A percentile compares a stretch with the other conserved stretches of the same genome.
Evolutionary conservation across 805 yeast genomes (phyloP).

Genomic region (Metschnikowia drakensbergensis): DNA sequence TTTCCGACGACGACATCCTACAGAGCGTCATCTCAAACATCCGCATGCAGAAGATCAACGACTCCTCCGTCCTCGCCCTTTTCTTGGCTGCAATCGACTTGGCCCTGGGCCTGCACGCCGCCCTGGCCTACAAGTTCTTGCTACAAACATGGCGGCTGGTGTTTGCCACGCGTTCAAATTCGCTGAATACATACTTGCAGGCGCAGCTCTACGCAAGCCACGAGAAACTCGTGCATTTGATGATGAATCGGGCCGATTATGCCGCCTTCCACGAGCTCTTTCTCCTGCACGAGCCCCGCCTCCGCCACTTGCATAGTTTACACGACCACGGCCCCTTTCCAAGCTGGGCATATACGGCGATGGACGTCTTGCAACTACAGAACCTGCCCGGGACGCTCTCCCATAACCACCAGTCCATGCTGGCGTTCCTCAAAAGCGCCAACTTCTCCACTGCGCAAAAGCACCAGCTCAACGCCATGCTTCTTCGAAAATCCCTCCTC

Average conservation of each 20-base stretch:
- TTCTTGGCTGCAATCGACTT: constrained; percentile 23
- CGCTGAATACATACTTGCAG: neutral
- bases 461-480: constrained; percentile 19
- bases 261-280: constrained; percentile 17
- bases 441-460: constrained; percentile 14
- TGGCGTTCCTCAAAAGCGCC: constrained; percentile 16
- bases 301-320: neutral
- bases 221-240: constrained; percentile 23
- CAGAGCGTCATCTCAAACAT: constrained; percentile 5
- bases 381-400: neutral
- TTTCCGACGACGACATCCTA: constrained; percentile 1
- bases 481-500: constrained; percentile 19
- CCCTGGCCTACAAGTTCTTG: constrained; percentile 17
- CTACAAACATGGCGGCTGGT: constrained; percentile 25
- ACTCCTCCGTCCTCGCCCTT: constrained; percentile 15
- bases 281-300: constrained; percentile 3
- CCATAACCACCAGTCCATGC: neutral
- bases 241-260: constrained; percentile 27
- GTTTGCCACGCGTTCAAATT: constrained; percentile 11
- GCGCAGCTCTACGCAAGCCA: constrained; percentile 17
- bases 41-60: constrained; percentile 6
- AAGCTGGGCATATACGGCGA: constrained; percentile 14
- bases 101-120: constrained; percentile 19
- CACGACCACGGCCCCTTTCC: neutral
- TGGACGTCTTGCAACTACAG: constrained; percentile 20